Conservation (phyloP, 176 grass and related monocot species). For the Rhipidocladum racemiflorum region DNA sequence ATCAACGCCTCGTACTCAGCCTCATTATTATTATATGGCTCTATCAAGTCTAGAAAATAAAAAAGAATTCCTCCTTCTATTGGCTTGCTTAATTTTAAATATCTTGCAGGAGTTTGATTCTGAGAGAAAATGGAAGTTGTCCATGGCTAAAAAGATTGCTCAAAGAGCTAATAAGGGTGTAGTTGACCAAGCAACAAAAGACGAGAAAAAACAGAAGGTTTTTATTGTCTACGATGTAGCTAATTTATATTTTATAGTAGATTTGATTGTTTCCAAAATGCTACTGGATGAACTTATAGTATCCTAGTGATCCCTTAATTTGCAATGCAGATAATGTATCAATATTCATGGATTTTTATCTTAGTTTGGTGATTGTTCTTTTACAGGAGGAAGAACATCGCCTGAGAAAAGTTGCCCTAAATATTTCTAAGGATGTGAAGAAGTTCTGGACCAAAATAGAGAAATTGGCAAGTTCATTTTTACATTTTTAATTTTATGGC, state of each 20-base stretch:
- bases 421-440: constrained; percentile 98
- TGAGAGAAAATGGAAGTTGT: constrained; percentile 96
- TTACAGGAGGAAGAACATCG: constrained; percentile 89
- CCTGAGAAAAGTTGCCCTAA: constrained; percentile 81
- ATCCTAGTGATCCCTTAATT: background rate
- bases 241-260: constrained; percentile 4
- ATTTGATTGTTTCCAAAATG: constrained; percentile 21
- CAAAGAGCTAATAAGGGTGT: constrained; percentile 75
- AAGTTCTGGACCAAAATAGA: constrained; percentile 99
- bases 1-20: no score
- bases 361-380: constrained; percentile 8
- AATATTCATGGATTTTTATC: background rate
- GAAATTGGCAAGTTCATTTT: constrained; percentile 72
- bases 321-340: background rate
- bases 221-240: constrained; percentile 8
- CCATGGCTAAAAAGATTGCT: constrained; percentile 87
- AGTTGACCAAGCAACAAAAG: constrained; percentile 71
- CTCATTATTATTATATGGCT: no score
- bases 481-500: background rate
- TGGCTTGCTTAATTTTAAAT: constrained; percentile 28
- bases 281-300: background rate
- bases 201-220: constrained; percentile 95
- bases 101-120: constrained; percentile 81
- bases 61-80: background rate
- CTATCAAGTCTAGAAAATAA: no score